These are phyloP conservation scores for Xylariaceae sp. DNA, from an alignment of 2,329 filamentous ascomycete species.

Conservation along the genomic window DNA sequence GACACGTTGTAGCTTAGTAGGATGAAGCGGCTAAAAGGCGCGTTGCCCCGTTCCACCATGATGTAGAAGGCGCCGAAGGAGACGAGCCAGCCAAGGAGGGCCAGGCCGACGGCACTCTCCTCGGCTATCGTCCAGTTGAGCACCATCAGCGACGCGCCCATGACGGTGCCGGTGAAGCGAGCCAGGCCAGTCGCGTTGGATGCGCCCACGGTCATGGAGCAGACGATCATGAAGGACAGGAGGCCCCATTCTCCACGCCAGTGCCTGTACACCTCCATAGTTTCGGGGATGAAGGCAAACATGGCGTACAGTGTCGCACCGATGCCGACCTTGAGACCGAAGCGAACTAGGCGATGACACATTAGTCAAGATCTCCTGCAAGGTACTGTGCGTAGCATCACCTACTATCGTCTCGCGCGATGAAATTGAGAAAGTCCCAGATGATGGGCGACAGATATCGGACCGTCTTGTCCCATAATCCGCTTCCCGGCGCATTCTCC, in stretches of 20 bases:
- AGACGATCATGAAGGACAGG: conserved; percentile 95
- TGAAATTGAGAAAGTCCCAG: conserved; percentile 41
- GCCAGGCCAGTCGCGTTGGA: conserved; percentile 88
- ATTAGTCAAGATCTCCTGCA: too few species aligned
- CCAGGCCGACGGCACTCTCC: conserved; percentile 70
- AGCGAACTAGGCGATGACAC: conserved; percentile 49
- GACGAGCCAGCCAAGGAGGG: conserved; percentile 75
- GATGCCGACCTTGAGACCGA: conserved; percentile 88
- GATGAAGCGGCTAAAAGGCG: conserved; percentile 87
- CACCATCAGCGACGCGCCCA: conserved; percentile 72
- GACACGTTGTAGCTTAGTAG: conserved; percentile 95
- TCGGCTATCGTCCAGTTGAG: conserved; percentile 71
- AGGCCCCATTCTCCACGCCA: conserved; percentile 98
- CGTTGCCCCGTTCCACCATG: conserved; percentile 77
- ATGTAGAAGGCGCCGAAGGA: conserved; percentile 83
- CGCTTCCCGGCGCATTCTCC: conserved; percentile 44
- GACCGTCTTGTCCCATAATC: conserved; percentile 35
- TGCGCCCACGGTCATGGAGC: conserved; percentile 93
- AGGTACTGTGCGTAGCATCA: too few species aligned
- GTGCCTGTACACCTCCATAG: conserved; percentile 72
- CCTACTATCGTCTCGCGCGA: conserved; percentile 50
- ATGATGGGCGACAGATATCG: conserved; percentile 41
- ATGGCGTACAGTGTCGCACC: conserved; percentile 86
- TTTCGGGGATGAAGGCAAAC: conserved; percentile 76
- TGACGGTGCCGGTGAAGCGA: conserved; percentile 77